Evolutionary conservation across 768 basidiomycete species (phyloP).

Genomic region (Psilocybe cubensis): DNA sequence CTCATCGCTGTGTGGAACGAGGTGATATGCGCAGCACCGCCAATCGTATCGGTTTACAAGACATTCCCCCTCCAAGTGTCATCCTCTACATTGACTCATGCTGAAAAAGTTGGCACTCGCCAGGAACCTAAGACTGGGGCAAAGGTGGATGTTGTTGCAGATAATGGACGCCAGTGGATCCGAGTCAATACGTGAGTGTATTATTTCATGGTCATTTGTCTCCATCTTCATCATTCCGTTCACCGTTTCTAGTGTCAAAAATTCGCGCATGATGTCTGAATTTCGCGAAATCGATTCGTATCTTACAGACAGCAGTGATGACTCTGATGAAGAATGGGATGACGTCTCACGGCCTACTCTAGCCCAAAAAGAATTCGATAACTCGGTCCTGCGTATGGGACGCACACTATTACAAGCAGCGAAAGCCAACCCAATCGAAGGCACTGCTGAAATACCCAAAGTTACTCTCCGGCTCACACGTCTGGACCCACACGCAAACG

Average conservation of each 20-base stretch:
- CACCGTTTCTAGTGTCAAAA: conserved; percentile 60
- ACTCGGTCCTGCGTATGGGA: conserved; percentile 75
- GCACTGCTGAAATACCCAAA: conserved; percentile 40
- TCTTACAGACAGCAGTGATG: conserved; percentile 59
- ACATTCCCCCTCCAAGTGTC: conserved; percentile 39
- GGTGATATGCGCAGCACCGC: conserved; percentile 59
- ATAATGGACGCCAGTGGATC: conserved; percentile 78
- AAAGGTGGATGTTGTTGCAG: conserved; percentile 83
- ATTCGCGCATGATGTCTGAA: conserved; percentile 75
- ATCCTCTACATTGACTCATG: background rate
- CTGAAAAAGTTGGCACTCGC: conserved; percentile 26
- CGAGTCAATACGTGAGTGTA: conserved; percentile 82
- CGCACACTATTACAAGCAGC: conserved; percentile 70
- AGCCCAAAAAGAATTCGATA: conserved; percentile 61
- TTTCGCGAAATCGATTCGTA: conserved; percentile 88
- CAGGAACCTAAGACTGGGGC: conserved; percentile 38
- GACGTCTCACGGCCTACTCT: conserved; percentile 45
- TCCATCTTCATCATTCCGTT: background rate
- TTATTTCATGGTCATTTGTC: background rate
- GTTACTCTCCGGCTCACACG: conserved; percentile 74
- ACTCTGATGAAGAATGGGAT: conserved; percentile 54
- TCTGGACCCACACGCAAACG: conserved; percentile 46
- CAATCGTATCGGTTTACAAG: conserved; percentile 62
- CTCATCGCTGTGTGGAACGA: conserved; percentile 85
- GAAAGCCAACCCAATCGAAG: conserved; percentile 52